A percentile compares a stretch with the other conserved stretches of the same genome.
phyloP scores from a whole-genome alignment of 2,329 filamentous ascomycete genomes.

The Fusarium illudens region DNA sequence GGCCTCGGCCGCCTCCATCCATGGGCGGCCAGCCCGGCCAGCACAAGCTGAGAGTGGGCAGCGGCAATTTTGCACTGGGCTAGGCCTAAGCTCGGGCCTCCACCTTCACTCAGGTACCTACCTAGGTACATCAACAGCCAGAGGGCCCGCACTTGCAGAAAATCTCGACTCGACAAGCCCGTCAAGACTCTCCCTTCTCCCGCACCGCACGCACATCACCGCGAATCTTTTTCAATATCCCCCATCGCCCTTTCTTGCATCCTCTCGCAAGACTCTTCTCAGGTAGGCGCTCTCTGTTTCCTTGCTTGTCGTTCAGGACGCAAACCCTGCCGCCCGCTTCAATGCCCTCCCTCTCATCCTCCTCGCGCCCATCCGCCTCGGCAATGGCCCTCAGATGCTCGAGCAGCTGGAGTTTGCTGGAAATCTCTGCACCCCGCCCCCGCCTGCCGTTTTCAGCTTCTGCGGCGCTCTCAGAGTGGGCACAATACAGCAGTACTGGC shows the following conservation, averaged over 20 bases:
- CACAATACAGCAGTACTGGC: constrained; percentile 8
- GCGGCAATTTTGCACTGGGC: constrained; percentile 14
- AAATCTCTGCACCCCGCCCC: constrained; percentile 46
- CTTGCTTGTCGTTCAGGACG: background rate
- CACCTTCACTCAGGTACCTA: constrained; percentile 3
- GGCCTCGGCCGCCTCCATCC: background rate
- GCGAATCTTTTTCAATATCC: constrained; percentile 29
- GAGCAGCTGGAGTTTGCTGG: constrained; percentile 26
- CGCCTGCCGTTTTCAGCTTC: constrained; percentile 40
- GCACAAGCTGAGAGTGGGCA: background rate
- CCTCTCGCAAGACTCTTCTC: constrained; percentile 2
- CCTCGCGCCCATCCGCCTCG: background rate
- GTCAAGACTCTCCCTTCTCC: constrained; percentile 27
- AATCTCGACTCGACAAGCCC: constrained; percentile 38
- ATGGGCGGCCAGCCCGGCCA: too few species aligned
- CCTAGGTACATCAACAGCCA: constrained; percentile 27
- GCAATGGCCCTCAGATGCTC: constrained; percentile 14
- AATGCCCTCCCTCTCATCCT: background rate
- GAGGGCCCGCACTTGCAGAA: constrained; percentile 38
- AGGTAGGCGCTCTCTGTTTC: constrained; percentile 10
- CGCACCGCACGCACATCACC: constrained; percentile 22
- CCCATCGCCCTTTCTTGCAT: constrained; percentile 10
- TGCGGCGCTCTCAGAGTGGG: constrained; percentile 26
- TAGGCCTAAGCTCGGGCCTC: background rate
- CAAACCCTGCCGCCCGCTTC: background rate